These are phyloP conservation scores for Cornus kousa DNA, from an alignment of 148 eudicot genomes.

Conservation along the genomic window DNA sequence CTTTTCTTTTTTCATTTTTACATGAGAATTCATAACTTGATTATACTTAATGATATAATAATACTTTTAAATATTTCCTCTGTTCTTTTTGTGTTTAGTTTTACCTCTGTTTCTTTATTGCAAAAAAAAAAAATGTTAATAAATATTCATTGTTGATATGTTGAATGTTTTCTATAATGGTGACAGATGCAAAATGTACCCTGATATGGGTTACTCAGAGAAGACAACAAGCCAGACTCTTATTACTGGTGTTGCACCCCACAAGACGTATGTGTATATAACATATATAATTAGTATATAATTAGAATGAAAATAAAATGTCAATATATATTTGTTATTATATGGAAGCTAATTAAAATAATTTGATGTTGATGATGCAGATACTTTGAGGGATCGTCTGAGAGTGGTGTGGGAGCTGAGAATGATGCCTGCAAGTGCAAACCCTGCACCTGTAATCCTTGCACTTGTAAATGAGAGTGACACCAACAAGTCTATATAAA, in stretches of 20 bases:
- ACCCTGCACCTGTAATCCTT: slow-evolving; percentile 69
- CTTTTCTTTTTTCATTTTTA: too few relatives aligned
- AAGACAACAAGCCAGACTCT: slow-evolving; percentile 10
- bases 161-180: too few relatives aligned
- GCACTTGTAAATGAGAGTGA: slow-evolving; percentile 65
- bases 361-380: slow-evolving; percentile 12
- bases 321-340: too few relatives aligned
- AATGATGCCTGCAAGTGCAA: slow-evolving; percentile 83
- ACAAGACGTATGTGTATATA: slow-evolving; percentile 29
- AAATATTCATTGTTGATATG: too few relatives aligned
- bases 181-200: not conserved
- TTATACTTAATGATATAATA: too few relatives aligned
- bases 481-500: not conserved
- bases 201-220: not conserved
- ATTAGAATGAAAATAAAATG: too few relatives aligned
- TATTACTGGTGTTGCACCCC: slow-evolving; percentile 58
- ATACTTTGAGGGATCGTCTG: slow-evolving; percentile 37
- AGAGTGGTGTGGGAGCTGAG: slow-evolving; percentile 56
- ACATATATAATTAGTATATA: not conserved
- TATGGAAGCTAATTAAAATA: not conserved
- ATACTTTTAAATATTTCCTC: too few relatives aligned
- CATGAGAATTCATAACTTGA: too few relatives aligned
- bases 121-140: too few relatives aligned
- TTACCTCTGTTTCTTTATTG: too few relatives aligned
- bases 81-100: too few relatives aligned